Evolutionary conservation across 805 yeast species (phyloP), one percentile per base, ranked within the genome.

Genomic region (Saccharomyces jurei): DNA sequence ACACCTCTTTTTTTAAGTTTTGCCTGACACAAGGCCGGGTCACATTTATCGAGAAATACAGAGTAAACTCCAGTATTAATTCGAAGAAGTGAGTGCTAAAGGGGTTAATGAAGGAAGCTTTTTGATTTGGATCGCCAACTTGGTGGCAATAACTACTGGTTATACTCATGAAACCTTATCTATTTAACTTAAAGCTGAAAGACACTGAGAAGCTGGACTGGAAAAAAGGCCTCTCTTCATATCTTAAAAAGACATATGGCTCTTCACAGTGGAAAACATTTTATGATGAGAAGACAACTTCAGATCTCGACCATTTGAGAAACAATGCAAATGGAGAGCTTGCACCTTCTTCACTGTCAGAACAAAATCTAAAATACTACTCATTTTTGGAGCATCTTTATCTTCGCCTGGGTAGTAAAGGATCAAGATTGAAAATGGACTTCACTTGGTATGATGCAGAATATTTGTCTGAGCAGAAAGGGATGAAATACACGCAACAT

Each of bases 391-490:
- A 91, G 64, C 79, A 89, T 11, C 71, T 94, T 50, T 90, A 87
- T 57, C 71, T 89, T 59, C 75, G 97, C 52, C 69, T 92, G 22
- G 94, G 97, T 1, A 77, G 83, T 55, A 76, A 75, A 52, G 72
- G 78, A n/a, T 69, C 73, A 3, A 80, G 77, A n/a, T 77, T 84
- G 55, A 75, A 77, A 54, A 66, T 86, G 10, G 77, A 79, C 53
- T 92, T 91, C 67, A 77, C 81, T 0, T 92, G 98, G 98, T 71
- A 72, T 59, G 96, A 91, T 65, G 85, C 94, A 4, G 87, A 83
- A 63, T 72, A 75, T 51, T 72, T 73, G 6, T 60, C 73, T 0
- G 56, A 71, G 0, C 52, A 52, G 13, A 57, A 51, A 25, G 55
- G 56, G 2, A 70, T 74, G 1, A 71, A 76, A 13, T 78, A 78